Base-by-base conservation (phyloP, 2,329 filamentous ascomycete species). In the Blumeriella jaapii region DNA sequence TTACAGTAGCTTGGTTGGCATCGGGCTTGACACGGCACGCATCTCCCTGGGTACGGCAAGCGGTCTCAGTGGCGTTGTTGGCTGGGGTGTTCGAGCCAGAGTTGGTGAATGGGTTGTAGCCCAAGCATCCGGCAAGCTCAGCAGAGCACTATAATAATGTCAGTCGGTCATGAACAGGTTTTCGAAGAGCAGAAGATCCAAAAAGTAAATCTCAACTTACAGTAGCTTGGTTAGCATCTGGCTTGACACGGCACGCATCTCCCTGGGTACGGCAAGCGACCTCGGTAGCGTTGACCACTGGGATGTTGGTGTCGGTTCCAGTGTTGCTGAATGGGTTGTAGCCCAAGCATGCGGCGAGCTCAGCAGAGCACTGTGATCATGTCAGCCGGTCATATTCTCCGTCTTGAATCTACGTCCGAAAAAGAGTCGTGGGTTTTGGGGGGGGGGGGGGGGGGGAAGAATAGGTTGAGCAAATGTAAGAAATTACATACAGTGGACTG, bases 251-350 rank as follows among this genome's bases (percentile, higher is more conserved):
- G 26, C 33, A 35, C 18, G 22, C n/a, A 17, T 35, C 15, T 6
- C 16, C 33, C 14, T 12, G 11, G 17, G 33, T 26, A 24, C 29
- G n/a, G 33, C 33, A 35, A 23, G 19, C 7, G 3, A 8, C 22
- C 22, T 9, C 22, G 11, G 6, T 11, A 6, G 6, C 6, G 20
- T 22, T 22, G 20, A 6, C 11, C 11, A 11, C 20, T 6, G 8
- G 26, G 10, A 3, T n/a, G 12, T 16, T 29, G 12, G 33, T 17
- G 10, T 24, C 27, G 14, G 33, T 17, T 6, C 18, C 16, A 19
- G 22, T 29, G 33, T 29, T 29, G 17, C 17, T 19, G n/a, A 29
- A 35, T 15, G 33, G 33, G 13, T 29, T 29, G 26, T 35, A 35
- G 4, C 33, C 33, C 8, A 35, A 13, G 33, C 33, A 35, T 16